Evolutionary conservation across 129 eudicot species (phyloP), one percentile per base, ranked within the genome.

Genomic region (Centrapalus pauciflorus): DNA sequence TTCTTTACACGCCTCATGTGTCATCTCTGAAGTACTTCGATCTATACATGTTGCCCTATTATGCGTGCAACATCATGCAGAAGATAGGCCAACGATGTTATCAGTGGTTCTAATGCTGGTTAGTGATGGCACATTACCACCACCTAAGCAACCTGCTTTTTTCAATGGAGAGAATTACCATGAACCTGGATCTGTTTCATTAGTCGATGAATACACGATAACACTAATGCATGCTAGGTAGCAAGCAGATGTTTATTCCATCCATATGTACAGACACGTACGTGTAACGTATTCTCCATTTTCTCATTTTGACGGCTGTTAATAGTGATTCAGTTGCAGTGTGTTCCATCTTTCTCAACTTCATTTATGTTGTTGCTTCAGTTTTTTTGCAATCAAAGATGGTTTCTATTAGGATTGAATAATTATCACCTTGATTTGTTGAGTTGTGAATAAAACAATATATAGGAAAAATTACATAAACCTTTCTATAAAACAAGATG

Each of bases 21-120:
- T 35, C 19, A 32, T 51, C 9, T 5, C 55, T 0, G 77, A 77
- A 43, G 76, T 63, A 8, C 3, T 70, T 14, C 59, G 72, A 63
- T 58, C 62, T 20, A 63, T 77, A 27, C 72, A 76, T 1, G 64
- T 70, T n/a, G 81, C 55, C 3, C 46, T 76, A 37, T 20, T 76
- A n/a, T 70, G 81, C 25, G 77, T 63, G 33, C 77, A 77, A 23
- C 48, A 69, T 61, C 40, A 61, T 69, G 59, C 76, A 17, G 63
- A 52, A 54, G 75, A 77, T 30, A 70, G 77, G 25, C 82, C 73
- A 28, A 63, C 38, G 2, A 77, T 63, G 77, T 51, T 57, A 1
- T 55, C 78, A 3, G 78, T 66, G 65, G 23, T 71, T 57, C 25
- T 60, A 14, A 72, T 72, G 82, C 38, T 78, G 58, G 70, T 57